phyloP scores from a whole-genome alignment of 257 asterid genomes.

The Solanum rostratum region DNA sequence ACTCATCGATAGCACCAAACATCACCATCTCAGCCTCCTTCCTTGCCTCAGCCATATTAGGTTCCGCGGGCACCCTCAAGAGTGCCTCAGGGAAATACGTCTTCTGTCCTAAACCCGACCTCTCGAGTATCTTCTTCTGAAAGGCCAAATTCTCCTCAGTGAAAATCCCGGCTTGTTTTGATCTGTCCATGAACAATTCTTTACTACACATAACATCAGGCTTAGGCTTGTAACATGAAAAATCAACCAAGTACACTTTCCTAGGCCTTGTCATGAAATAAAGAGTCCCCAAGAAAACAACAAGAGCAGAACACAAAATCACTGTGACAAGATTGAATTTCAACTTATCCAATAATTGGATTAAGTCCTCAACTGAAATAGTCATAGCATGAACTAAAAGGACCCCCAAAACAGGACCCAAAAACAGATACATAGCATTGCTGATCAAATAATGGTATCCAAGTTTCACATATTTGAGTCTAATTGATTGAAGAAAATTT shows the following conservation, averaged over 20 bases:
- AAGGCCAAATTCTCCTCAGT: slow-evolving; percentile 16
- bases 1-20: slow-evolving; percentile 35
- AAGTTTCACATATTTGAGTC: slow-evolving; percentile 33
- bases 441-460: slow-evolving; percentile 24
- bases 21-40: slow-evolving; percentile 34
- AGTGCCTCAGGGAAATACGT: slow-evolving; percentile 10
- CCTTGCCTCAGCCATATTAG: slow-evolving; percentile 18
- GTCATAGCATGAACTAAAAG: slow-evolving; percentile 12
- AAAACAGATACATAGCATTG: slow-evolving; percentile 14
- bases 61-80: slow-evolving; percentile 8
- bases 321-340: slow-evolving; percentile 5
- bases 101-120: slow-evolving; percentile 20
- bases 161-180: slow-evolving; percentile 3
- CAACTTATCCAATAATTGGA: slow-evolving; percentile 6
- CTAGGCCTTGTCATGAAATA: slow-evolving; percentile 15
- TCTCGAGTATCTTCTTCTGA: slow-evolving; percentile 20
- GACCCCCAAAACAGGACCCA: slow-evolving; percentile 10
- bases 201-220: slow-evolving; percentile 9
- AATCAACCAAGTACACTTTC: slow-evolving; percentile 24
- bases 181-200: not conserved
- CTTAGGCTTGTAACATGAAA: slow-evolving; percentile 23
- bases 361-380: not conserved
- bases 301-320: not conserved
- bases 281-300: slow-evolving; percentile 10
- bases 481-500: slow-evolving; percentile 23